These are phyloP conservation scores for Trichaptum fuscoviolaceum DNA, from an alignment of 768 basidiomycete species.

Conservation along the genomic window DNA sequence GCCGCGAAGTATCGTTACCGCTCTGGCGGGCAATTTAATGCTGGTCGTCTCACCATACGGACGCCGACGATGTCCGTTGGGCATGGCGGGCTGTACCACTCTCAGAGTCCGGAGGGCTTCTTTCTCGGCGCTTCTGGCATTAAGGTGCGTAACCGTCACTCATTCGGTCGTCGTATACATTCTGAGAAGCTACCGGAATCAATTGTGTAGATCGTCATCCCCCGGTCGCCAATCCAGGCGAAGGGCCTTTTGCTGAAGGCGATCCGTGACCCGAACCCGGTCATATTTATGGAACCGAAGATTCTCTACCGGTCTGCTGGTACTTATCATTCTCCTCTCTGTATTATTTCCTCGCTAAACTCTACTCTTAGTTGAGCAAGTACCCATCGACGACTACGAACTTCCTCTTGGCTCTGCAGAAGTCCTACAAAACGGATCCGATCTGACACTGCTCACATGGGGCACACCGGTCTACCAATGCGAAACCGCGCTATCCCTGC, in stretches of 20 bases:
- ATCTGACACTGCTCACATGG: constrained; percentile 88
- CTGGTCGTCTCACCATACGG: constrained; percentile 77
- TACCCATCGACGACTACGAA: constrained; percentile 80
- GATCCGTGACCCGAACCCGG: constrained; percentile 90
- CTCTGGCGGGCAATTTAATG: constrained; percentile 77
- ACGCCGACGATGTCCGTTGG: constrained; percentile 89
- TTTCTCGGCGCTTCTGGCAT: constrained; percentile 88
- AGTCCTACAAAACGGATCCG: constrained; percentile 63
- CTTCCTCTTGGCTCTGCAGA: constrained; percentile 85
- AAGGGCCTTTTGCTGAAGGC: constrained; percentile 84
- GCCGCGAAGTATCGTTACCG: constrained; percentile 91
- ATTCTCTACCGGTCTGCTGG: constrained; percentile 87
- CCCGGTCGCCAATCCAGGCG: constrained; percentile 92
- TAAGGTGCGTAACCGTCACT: constrained; percentile 46
- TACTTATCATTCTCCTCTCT: constrained; percentile 19
- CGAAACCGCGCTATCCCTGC: constrained; percentile 73
- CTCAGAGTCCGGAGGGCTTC: constrained; percentile 92
- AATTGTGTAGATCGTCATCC: constrained; percentile 63
- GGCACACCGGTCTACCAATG: constrained; percentile 93
- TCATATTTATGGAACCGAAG: constrained; percentile 95
- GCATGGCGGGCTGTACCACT: constrained; percentile 91
- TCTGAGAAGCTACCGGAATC: background rate
- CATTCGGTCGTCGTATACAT: background rate
- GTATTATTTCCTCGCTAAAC: background rate
- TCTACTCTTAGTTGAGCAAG: constrained; percentile 70